phyloP scores from a whole-genome alignment of 2,329 filamentous ascomycete genomes.

The Phaeosphaeria sp. region DNA sequence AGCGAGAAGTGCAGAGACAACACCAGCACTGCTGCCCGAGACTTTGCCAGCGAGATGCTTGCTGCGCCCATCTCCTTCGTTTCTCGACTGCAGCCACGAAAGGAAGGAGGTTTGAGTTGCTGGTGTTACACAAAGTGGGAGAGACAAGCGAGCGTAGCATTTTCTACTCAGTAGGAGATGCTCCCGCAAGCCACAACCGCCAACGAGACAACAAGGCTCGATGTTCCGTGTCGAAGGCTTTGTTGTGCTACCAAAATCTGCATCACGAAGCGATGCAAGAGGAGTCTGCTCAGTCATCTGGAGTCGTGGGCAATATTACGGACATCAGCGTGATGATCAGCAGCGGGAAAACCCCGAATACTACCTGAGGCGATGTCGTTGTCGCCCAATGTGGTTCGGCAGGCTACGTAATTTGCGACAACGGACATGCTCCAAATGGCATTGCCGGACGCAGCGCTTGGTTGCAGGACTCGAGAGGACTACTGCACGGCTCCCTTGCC shows the following conservation, averaged over 20 bases:
- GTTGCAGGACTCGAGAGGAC: conserved; percentile 4
- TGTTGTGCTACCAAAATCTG: not conserved
- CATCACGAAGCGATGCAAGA: not conserved
- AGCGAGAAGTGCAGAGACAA: conserved; percentile 14
- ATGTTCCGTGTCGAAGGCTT: not conserved
- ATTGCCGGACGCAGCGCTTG: conserved; percentile 5
- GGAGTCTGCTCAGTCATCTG: not conserved
- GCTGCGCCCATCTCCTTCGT: conserved; percentile 33
- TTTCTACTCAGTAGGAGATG: conserved; percentile 9
- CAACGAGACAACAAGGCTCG: conserved; percentile 1
- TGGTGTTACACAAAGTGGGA: conserved; percentile 4
- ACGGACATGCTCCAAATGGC: conserved; percentile 25
- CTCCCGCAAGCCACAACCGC: conserved; percentile 22
- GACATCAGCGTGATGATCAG: not conserved
- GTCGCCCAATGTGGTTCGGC: conserved; percentile 8
- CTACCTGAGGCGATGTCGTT: not conserved
- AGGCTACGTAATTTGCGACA: conserved; percentile 30
- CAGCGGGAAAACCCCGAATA: not conserved
- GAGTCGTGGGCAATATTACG: not conserved
- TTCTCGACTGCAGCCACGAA: not conserved
- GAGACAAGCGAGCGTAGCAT: conserved; percentile 1
- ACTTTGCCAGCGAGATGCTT: conserved; percentile 16
- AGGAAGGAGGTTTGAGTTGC: not conserved
- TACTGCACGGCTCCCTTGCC: conserved; percentile 14
- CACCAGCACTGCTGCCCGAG: conserved; percentile 20